Evolutionary conservation across 2,329 filamentous ascomycete species (phyloP).

Genomic region (Herpotrichia juniperi): DNA sequence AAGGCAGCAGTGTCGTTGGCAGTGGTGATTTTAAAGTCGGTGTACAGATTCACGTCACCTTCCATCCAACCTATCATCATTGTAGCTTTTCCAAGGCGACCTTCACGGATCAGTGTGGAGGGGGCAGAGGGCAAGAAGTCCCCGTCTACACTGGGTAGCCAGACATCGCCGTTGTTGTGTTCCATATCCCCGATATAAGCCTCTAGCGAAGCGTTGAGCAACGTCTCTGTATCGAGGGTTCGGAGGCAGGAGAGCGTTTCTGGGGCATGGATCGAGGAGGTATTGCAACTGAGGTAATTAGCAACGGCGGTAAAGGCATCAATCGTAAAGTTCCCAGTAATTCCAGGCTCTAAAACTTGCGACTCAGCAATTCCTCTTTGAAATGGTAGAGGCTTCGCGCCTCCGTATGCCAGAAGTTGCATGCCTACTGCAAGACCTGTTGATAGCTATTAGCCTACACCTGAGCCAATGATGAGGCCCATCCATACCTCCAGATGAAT

Average conservation of each 20-base stretch:
- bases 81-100: slow-evolving; percentile 50
- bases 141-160: slow-evolving; percentile 57
- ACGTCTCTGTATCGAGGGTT: slow-evolving; percentile 47
- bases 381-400: slow-evolving; percentile 34
- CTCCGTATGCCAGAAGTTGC: slow-evolving; percentile 43
- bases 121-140: slow-evolving; percentile 57
- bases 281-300: slow-evolving; percentile 53
- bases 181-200: slow-evolving; percentile 49
- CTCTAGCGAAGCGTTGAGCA: slow-evolving; percentile 53
- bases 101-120: slow-evolving; percentile 48
- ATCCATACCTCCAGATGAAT: slow-evolving; percentile 46
- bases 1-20: slow-evolving; percentile 48
- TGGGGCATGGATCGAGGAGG: slow-evolving; percentile 44
- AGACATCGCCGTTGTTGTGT: slow-evolving; percentile 55
- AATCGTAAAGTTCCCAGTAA: slow-evolving; percentile 53
- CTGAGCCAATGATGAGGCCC: not conserved
- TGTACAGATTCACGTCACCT: slow-evolving; percentile 54
- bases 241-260: slow-evolving; percentile 57
- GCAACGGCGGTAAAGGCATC: slow-evolving; percentile 54
- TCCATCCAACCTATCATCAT: slow-evolving; percentile 54
- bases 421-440: slow-evolving; percentile 36
- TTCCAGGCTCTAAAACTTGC: slow-evolving; percentile 59
- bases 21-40: slow-evolving; percentile 48
- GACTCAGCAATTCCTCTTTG: slow-evolving; percentile 48
- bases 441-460: not conserved